Evolutionary conservation across 208 protist species (phyloP), one percentile per base, ranked within the genome.

Genomic region (Crithidia bombi): DNA sequence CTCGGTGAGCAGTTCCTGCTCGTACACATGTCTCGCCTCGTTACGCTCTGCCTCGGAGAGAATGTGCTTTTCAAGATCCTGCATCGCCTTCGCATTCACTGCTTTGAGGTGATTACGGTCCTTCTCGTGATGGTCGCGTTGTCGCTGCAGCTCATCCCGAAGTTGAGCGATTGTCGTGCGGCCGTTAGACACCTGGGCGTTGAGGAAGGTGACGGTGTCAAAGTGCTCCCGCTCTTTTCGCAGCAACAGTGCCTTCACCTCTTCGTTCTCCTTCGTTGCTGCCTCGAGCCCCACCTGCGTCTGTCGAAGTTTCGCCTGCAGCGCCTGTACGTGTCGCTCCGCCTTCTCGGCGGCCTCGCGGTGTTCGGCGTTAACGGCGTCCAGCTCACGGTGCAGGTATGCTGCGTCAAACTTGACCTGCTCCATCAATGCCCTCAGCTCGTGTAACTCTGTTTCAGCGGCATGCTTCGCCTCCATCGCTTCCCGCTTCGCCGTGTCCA

Each of bases 131-230:
- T 51, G 52, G 35, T 76, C 69, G 32, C 83, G 84, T 44, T 91
- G 86, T 7, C 76, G 63, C 1, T 78, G 44, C 47, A 96, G 61
- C 67, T 85, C 87, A 12, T 77, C 63, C 50, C 92, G 91, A 30
- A 96, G 67, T 62, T 91, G 86, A 0, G 83, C 73, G 32, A 91
- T 79, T 0, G 86, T 79, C 5, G 85, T 91, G 11, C 91, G 85
- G 25, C 88, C 79, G 55, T 96, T 94, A 21, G 84, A 73, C 14
- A 95, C 75, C 80, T 96, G 92, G 14, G 92, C 92, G 68, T 94
- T 94, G 39, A 97, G 69, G 73, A 93, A 93, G 12, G 90, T 94
- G 17, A 95, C 78, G 55, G 93, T 88, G 55, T 95, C 92, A 61
- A 91, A 94, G 69, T 94, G 82, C 46, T 93, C 89, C 12, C 83